Base-by-base conservation (phyloP, 768 basidiomycete species). In the Leucosporidium scottii region DNA sequence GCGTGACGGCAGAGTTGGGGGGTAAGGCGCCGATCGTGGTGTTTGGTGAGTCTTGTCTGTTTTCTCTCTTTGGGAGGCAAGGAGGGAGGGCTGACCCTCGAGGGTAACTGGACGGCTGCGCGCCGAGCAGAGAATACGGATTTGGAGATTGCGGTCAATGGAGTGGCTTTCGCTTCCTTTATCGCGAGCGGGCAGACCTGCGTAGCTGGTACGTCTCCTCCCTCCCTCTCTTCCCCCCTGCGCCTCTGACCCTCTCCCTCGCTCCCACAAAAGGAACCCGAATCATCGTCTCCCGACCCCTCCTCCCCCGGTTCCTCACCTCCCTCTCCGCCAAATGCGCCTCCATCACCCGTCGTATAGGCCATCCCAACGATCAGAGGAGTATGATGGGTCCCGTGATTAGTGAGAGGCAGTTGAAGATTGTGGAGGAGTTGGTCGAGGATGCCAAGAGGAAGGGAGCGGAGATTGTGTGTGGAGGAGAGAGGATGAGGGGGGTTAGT, bases 1-100 rank as follows among this genome's bases (percentile, higher is more conserved):
- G 84, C 7, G 91, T 83, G 75, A 91, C 90, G 1, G 91, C 91
- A 0, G 91, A 93, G 74, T 81, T 93, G 8, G 91, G 91, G 25
- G 91, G 91, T 0, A 72, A 72, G 61, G 67, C 91, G 18, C 90
- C 91, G 0, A 84, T 92, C 54, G 75, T 92, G 17, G 81, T 92
- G 15, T 92, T 91, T 74, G 80, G 69, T 70, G n/a, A 39, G 65
- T 62, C 13, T 17, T n/a, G n/a, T n/a, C n/a, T n/a, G n/a, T n/a
- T n/a, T n/a, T n/a, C n/a, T n/a, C n/a, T n/a, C n/a, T n/a, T n/a
- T n/a, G n/a, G n/a, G n/a, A n/a, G n/a, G n/a, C n/a, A n/a, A n/a
- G n/a, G n/a, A n/a, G n/a, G n/a, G n/a, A n/a, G n/a, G n/a, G n/a
- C n/a, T n/a, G n/a, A n/a, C n/a, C n/a, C n/a, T n/a, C n/a, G n/a